Conservation (phyloP, 2,329 filamentous ascomycete species). For the Fusarium guadeloupense region DNA sequence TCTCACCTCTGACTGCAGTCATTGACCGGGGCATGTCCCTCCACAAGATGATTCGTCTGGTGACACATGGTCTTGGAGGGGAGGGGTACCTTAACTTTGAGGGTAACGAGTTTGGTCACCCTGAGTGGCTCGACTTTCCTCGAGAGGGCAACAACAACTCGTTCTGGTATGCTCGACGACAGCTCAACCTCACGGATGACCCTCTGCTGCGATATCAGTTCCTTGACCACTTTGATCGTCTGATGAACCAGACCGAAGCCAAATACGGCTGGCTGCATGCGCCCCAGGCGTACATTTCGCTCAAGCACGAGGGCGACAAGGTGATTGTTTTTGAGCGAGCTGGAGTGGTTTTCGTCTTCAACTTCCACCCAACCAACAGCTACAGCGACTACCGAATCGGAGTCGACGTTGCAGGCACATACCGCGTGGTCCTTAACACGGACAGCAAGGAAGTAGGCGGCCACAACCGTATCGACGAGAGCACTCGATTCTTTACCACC, state of each 20-base stretch:
- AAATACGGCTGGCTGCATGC: constrained; percentile 92
- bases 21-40: constrained; percentile 92
- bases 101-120: constrained; percentile 98
- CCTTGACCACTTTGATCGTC: constrained; percentile 91
- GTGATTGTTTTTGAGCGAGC: constrained; percentile 95
- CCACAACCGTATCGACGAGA: constrained; percentile 77
- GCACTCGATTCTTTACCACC: constrained; percentile 92
- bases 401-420: constrained; percentile 84
- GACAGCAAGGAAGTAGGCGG: constrained; percentile 84
- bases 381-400: constrained; percentile 94
- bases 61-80: constrained; percentile 90
- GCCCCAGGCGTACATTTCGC: constrained; percentile 86
- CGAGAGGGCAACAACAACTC: constrained; percentile 92
- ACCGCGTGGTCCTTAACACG: constrained; percentile 84
- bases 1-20: constrained; percentile 84
- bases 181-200: constrained; percentile 93
- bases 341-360: constrained; percentile 92
- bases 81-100: constrained; percentile 99
- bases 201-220: constrained; percentile 84
- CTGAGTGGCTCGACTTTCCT: constrained; percentile 98
- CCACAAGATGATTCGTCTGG: constrained; percentile 96
- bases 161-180: constrained; percentile 92
- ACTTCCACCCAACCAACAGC: constrained; percentile 87
- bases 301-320: constrained; percentile 95
- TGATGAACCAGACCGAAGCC: constrained; percentile 88